phyloP scores from a whole-genome alignment of 352 stramenopile genomes.

The Phytophthora podocarpi region DNA sequence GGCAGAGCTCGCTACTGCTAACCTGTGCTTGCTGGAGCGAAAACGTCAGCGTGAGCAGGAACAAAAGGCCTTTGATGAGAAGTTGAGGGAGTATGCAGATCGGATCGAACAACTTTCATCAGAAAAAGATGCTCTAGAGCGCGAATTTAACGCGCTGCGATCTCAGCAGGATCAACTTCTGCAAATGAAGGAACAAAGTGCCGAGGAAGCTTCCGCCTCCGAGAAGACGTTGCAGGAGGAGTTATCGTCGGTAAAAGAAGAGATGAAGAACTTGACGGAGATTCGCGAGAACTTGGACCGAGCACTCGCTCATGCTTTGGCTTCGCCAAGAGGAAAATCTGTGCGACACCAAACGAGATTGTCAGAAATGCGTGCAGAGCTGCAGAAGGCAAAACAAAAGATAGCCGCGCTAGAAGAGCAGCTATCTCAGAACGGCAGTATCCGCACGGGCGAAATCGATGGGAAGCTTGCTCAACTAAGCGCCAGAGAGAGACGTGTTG shows the following conservation, averaged over 20 bases:
- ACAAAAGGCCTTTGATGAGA: slow-evolving; percentile 30
- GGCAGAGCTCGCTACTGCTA: slow-evolving; percentile 69
- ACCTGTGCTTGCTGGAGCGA: slow-evolving; percentile 71
- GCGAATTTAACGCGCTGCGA: slow-evolving; percentile 14
- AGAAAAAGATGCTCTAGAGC: slow-evolving; percentile 7
- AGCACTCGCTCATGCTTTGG: slow-evolving; percentile 27
- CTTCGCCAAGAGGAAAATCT: slow-evolving; percentile 20
- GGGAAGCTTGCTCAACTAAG: slow-evolving; percentile 36
- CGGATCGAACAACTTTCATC: slow-evolving; percentile 4
- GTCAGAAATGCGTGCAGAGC: slow-evolving; percentile 43
- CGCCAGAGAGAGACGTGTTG: slow-evolving; percentile 37
- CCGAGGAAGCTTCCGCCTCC: slow-evolving; percentile 2
- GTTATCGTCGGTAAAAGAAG: slow-evolving; percentile 14
- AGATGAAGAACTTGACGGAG: slow-evolving; percentile 24
- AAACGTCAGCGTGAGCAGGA: slow-evolving; percentile 67
- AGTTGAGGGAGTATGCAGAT: slow-evolving; percentile 9
- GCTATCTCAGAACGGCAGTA: slow-evolving; percentile 29
- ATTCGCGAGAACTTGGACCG: slow-evolving; percentile 32
- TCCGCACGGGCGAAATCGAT: slow-evolving; percentile 45
- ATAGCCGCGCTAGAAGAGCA: slow-evolving; percentile 53
- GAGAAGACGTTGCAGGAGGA: slow-evolving; percentile 14
- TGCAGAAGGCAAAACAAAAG: slow-evolving; percentile 63
- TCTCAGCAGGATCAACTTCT: slow-evolving; percentile 17
- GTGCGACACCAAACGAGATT: slow-evolving; percentile 18
- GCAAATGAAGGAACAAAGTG: not conserved